Percentiles rank a stretch among this genome's conserved stretches.
These are phyloP conservation scores for Trichoderma harzianum DNA, from an alignment of 2,329 filamentous ascomycete species.

Conservation along the genomic window DNA sequence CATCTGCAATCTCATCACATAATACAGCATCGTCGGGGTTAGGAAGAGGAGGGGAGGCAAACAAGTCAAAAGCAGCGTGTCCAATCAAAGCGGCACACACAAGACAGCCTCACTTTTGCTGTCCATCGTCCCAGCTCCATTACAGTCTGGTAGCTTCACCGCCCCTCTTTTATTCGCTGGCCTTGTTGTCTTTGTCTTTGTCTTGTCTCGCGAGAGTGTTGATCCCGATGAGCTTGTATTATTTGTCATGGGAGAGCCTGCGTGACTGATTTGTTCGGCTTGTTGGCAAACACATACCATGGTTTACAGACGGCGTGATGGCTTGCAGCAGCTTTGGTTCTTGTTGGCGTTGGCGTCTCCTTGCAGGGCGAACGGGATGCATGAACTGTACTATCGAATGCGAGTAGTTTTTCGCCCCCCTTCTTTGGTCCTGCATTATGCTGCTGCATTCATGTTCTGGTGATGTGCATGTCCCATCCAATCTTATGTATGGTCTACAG, in stretches of 20 bases:
- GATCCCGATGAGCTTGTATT: neutral
- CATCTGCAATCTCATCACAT: neutral
- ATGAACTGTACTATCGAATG: neutral
- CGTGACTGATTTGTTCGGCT: neutral
- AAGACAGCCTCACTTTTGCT: constrained; percentile 10
- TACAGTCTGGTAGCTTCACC: neutral
- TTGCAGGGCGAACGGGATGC: neutral
- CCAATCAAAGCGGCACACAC: neutral
- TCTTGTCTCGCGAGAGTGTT: neutral
- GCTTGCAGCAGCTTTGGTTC: neutral
- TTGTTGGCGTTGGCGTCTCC: neutral
- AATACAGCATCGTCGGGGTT: neutral
- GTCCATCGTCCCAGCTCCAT: neutral
- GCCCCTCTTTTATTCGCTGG: neutral
- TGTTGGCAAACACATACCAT: neutral
- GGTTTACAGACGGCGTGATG: neutral
- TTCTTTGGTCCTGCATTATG: neutral
- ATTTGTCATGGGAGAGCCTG: neutral
- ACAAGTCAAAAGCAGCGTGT: neutral
- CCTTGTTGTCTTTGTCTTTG: too few species aligned
- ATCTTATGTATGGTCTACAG: neutral
- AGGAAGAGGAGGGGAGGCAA: neutral
- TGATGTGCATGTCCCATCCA: neutral
- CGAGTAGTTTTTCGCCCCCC: neutral
- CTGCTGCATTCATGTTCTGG: neutral